Evolutionary conservation across 1,284 basidiomycete species (phyloP), one percentile per base, ranked within the genome.

Genomic region (Tausonia pullulans): DNA sequence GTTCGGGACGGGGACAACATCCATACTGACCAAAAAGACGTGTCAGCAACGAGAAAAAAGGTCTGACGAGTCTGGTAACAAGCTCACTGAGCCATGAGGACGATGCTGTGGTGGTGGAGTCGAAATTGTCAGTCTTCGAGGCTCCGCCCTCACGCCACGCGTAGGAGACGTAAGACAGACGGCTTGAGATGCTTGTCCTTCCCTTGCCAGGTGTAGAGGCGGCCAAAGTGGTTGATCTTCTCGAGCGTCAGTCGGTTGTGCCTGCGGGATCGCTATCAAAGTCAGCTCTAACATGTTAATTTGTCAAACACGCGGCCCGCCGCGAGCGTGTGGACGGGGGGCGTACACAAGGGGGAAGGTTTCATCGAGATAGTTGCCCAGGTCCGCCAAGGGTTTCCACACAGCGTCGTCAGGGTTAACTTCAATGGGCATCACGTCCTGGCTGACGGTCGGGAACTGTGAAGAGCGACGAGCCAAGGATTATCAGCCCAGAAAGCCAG

Each of bases 1-100:
- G 9, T 74, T 73, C 48, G 78, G 74, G 54, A 83, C 81, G 5
- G 81, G 81, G 0, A 82, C 80, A 0, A 79, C 79, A 69, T 81
- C 81, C 69, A 74, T 70, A 56, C 73, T 71, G 27, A 44, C 45
- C 45, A 11, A 55, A 11, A 45, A 5, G 3, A 44, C 16, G 13
- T 16, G 43, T 43, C 3, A 14, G 14, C 5, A 11, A 27, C 10
- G 3, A 50, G 40, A 11, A n/a, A 53, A 40, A 41, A 44, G 46
- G 40, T 62, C 45, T 1, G 16, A 43, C 7, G 51, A 3, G 7
- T 4, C 39, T 2, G 8, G 11, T 6, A 54, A 40, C 40, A 46
- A 63, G 61, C 10, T 66, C 67, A 58, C 69, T 80, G 79, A 4
- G 77, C 78, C 76, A 78, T 79, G 11, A 80, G 70, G 16, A 78